A percentile compares a stretch with the other conserved stretches of the same genome.
Evolutionary conservation across 257 asterid species (phyloP).

Genomic region (Nicotiana tomentosiformis): DNA sequence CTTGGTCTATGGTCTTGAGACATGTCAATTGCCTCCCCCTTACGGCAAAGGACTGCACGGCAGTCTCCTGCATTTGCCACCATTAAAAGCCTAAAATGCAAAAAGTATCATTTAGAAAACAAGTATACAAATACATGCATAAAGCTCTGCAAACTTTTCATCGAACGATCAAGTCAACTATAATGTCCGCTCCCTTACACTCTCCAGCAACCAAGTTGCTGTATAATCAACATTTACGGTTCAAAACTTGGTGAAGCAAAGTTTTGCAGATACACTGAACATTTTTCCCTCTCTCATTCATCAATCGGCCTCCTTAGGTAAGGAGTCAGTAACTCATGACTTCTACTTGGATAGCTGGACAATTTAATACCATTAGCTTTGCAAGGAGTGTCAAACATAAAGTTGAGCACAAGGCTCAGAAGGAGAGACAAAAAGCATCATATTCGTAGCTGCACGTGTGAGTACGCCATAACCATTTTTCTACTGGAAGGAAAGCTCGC

Average conservation of each 20-base stretch:
- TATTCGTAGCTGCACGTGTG: neutral
- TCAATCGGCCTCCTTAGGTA: neutral
- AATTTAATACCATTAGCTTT: neutral
- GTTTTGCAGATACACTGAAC: neutral
- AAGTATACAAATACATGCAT: neutral
- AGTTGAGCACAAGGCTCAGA: neutral
- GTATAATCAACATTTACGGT: neutral
- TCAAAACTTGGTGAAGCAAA: neutral
- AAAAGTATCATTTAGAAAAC: neutral
- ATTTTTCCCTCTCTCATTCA: neutral
- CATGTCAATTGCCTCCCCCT: slow-evolving; percentile 75
- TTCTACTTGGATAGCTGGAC: neutral
- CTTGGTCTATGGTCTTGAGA: slow-evolving; percentile 75
- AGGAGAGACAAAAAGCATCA: neutral
- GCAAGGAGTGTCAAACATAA: slow-evolving; percentile 38
- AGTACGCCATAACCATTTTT: neutral
- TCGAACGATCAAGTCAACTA: neutral
- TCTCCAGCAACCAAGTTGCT: neutral
- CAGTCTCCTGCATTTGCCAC: slow-evolving; percentile 88
- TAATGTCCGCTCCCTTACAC: neutral
- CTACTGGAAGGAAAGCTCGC: neutral
- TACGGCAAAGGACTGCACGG: slow-evolving; percentile 79
- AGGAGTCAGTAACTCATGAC: neutral
- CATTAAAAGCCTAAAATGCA: slow-evolving; percentile 54
- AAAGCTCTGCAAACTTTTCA: neutral